A percentile compares a stretch with the other conserved stretches of the same genome.
phyloP scores from a whole-genome alignment of 225 moss, liverwort and hornwort species.

The Pleurozium schreberi region DNA sequence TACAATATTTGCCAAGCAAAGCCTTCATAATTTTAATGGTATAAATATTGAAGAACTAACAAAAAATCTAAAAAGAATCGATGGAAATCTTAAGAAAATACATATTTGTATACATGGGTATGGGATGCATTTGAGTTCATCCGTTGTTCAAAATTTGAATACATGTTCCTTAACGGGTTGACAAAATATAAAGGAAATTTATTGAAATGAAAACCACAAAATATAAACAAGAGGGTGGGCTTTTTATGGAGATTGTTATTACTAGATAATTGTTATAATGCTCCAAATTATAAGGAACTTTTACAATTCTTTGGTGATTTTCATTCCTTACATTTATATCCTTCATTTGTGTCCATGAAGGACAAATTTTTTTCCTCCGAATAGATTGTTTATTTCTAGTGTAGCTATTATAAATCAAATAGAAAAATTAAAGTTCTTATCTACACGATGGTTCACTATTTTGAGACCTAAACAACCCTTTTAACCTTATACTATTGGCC shows the following conservation, averaged over 20 bases:
- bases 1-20: no score
- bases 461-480: neutral
- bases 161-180: fast-evolving
- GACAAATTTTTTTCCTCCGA: neutral
- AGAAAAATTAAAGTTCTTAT: no score
- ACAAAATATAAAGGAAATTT: no score
- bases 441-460: neutral
- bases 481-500: neutral
- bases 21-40: fast-evolving
- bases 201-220: fast-evolving
- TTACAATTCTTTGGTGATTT: neutral
- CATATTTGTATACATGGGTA: fast-evolving
- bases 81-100: no score
- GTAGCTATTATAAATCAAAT: neutral
- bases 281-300: neutral
- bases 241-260: neutral
- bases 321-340: no score
- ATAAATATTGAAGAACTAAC: neutral
- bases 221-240: fast-evolving
- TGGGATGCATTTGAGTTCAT: neutral
- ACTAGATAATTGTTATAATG: neutral
- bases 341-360: neutral
- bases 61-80: neutral
- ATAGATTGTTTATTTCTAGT: neutral
- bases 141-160: fast-evolving